Evolutionary conservation across 345 rosid species (phyloP), one percentile per base, ranked within the genome.

Genomic region (Erodium maritimum): DNA sequence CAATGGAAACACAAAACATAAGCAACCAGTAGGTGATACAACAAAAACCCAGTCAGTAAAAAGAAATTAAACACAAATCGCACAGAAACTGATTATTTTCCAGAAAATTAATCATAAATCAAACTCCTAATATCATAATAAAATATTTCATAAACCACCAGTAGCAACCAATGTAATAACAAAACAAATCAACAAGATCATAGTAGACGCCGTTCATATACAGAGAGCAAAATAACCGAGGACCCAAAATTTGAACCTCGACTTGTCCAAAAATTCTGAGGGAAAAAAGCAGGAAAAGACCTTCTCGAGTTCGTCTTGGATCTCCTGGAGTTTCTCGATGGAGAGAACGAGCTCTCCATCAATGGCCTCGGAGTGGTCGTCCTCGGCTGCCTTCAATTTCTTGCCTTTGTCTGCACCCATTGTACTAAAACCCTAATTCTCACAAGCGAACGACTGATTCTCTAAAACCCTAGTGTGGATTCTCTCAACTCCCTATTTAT

Each of bases 291-390:
- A 10, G 54, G 14, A 2, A 25, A 22, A 46, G 4, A 77, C 99
- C 97, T 83, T 93, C 65, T 90, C 97, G 34, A 93, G 97, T 71
- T 93, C 91, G 29, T 93, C 99, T 65, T 93, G 99, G 59, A 89
- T 77, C 85, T 87, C 96, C 67, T 93, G 99, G 50, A 93, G 88
- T 77, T 85, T 90, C 77, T 93, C 99, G 61, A 90, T 90, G 54
- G 91, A 85, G 50, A 82, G 82, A 22, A 90, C 86, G 56, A 93
- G 94, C 53, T 86, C 91, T 62, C 73, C 77, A 25, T 90, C 96
- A 65, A 87, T 66, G 57, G 65, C 90, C 75, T 80, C 89, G 1
- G 73, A 52, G 70, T 75, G 85, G 21, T 90, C 97, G 55, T 82
- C 96, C 10, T 81, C 86, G 24, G 59, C 77, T 19, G 73, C 71